A percentile compares a stretch with the other conserved stretches of the same genome.
phyloP scores from a whole-genome alignment of 2,329 filamentous ascomycete genomes.

The Talaromyces sp. region DNA sequence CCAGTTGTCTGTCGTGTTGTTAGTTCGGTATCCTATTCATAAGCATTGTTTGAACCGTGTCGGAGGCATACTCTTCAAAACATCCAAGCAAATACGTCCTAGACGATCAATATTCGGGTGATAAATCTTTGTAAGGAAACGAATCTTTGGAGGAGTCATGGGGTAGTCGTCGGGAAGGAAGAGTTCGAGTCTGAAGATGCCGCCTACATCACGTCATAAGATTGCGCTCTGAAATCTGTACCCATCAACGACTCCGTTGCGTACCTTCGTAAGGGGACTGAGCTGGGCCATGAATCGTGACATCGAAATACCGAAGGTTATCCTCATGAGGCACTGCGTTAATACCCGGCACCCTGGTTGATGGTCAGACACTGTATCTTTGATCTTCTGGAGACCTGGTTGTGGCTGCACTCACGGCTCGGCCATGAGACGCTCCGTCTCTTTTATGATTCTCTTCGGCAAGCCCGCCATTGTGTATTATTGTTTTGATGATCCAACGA shows the following conservation, averaged over 20 bases:
- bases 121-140: slow-evolving; percentile 98
- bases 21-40: slow-evolving; percentile 22
- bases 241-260: background rate
- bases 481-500: background rate
- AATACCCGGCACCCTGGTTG: slow-evolving; percentile 82
- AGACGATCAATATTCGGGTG: slow-evolving; percentile 99
- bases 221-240: background rate
- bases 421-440: slow-evolving; percentile 94
- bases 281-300: slow-evolving; percentile 87
- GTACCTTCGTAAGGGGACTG: slow-evolving; percentile 93
- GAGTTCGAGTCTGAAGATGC: slow-evolving; percentile 93
- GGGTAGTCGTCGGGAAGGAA: slow-evolving; percentile 98
- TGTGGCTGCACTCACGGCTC: slow-evolving; percentile 73
- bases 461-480: slow-evolving; percentile 57
- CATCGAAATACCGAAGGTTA: slow-evolving; percentile 97
- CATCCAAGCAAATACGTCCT: slow-evolving; percentile 93
- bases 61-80: slow-evolving; percentile 78
- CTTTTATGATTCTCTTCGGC: slow-evolving; percentile 96
- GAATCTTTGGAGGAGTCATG: slow-evolving; percentile 98
- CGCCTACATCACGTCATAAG: slow-evolving; percentile 50
- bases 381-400: slow-evolving; percentile 1
- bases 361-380: slow-evolving; percentile 4
- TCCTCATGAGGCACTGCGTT: slow-evolving; percentile 94
- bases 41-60: background rate
- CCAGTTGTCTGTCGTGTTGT: slow-evolving; percentile 76